These are phyloP conservation scores for Cladosporium sp. DNA, from an alignment of 2,329 filamentous ascomycete species.

Conservation along the genomic window DNA sequence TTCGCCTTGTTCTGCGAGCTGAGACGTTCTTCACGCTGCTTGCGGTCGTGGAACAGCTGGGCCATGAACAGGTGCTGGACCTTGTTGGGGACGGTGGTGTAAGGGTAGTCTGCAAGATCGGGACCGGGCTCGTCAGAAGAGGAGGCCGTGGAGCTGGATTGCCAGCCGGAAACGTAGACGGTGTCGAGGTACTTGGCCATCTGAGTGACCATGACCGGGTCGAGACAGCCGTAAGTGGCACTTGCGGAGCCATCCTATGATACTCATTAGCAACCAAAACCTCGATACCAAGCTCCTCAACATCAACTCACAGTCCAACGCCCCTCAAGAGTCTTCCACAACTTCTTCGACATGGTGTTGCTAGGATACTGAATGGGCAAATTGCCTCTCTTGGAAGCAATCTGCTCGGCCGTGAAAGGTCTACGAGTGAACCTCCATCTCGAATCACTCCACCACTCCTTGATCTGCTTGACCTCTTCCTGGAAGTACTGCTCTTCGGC, in stretches of 20 bases:
- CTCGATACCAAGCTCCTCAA: not conserved
- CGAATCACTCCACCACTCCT: conserved; percentile 90
- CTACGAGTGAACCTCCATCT: conserved; percentile 91
- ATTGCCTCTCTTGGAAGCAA: conserved; percentile 89
- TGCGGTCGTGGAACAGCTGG: conserved; percentile 98
- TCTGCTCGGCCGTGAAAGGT: conserved; percentile 92
- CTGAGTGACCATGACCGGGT: conserved; percentile 97
- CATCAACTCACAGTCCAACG: conserved; percentile 66
- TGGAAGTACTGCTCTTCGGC: conserved; percentile 71
- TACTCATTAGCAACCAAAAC: not conserved
- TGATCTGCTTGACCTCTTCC: conserved; percentile 79
- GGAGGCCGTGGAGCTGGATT: conserved; percentile 94
- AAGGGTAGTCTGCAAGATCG: conserved; percentile 94
- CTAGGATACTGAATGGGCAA: conserved; percentile 88
- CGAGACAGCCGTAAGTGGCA: conserved; percentile 94
- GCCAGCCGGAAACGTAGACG: conserved; percentile 98
- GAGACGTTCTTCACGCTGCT: conserved; percentile 92
- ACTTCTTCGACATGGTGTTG: conserved; percentile 85
- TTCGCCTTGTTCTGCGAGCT: conserved; percentile 68
- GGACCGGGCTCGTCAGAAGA: conserved; percentile 93
- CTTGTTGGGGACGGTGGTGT: conserved; percentile 95
- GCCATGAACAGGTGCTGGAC: conserved; percentile 97
- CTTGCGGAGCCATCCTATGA: conserved; percentile 72
- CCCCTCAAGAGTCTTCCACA: conserved; percentile 83
- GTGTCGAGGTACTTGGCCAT: conserved; percentile 99